Evolutionary conservation across 1,284 basidiomycete genomes (phyloP), one percentile per base, ranked within the genome.

Genomic region (Ganoderma meredithae): DNA sequence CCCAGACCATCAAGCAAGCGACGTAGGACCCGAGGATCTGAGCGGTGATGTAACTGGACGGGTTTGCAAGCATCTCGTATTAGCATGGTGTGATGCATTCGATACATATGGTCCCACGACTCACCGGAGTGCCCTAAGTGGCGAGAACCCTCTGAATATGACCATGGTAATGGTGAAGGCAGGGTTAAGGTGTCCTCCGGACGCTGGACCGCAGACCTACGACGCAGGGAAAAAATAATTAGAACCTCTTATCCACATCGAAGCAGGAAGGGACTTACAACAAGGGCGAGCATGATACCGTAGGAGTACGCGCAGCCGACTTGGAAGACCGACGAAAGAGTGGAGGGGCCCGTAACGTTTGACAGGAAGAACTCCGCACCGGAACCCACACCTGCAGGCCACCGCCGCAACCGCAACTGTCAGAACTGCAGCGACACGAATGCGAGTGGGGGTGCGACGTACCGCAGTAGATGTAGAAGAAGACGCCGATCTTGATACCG

Each of bases 171-270:
- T 80, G 8, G 90, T 89, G 15, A 92, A 80, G 60, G 84, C 81
- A 31, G 90, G 88, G 75, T 84, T 89, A 76, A 91, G 85, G 75
- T 91, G 89, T 8, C 88, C 88, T 9, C 88, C 89, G 10, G 89
- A 91, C 0, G 88, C 85, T 3, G 83, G 74, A 39, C 79, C 79
- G 71, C 85, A 88, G n/a, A 90, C 69, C 74, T 75, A 27, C 9
- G 22, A 19, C 1, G 12, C 8, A 6, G 36, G 22, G 22, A 22
- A 25, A 10, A 2, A 8, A 49, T 55, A 7, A 3, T 2, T 2
- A 10, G 25, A 41, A 53, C 33, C 15, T 41, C 15, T 52, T 7
- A 27, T 22, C 4, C 8, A 43, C 31, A 17, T 41, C 1, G 13
- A 25, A 12, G 22, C 1, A 19, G 19, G 43, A 19, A 22, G 27